These are phyloP conservation scores for Heliamphora pulchella DNA, from an alignment of 179 eudicot genomes.

Conservation along the genomic window DNA sequence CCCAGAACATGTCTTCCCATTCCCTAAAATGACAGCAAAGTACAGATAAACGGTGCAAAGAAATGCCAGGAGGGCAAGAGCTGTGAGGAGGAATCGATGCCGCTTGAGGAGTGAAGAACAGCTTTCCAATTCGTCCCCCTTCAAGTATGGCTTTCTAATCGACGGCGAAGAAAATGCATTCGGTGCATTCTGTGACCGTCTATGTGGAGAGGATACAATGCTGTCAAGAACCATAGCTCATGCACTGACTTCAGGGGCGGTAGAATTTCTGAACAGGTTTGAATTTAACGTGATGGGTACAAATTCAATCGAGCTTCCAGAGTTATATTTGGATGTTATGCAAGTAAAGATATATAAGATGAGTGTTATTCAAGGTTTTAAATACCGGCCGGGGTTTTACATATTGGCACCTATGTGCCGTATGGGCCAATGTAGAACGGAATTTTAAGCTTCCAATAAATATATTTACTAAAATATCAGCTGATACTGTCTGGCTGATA, in stretches of 20 bases:
- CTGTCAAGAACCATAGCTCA: constrained; percentile 7
- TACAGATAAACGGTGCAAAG: constrained; percentile 81
- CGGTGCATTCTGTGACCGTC: constrained; percentile 54
- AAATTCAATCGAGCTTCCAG: not conserved
- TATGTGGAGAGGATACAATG: constrained; percentile 14
- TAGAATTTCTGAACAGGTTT: not conserved
- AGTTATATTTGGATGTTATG: not conserved
- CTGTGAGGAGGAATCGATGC: constrained; percentile 77
- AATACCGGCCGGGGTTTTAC: no score
- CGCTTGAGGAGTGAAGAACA: constrained; percentile 57
- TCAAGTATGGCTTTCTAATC: constrained; percentile 30
- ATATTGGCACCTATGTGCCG: not conserved
- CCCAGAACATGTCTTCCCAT: constrained; percentile 45
- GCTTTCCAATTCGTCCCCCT: constrained; percentile 45
- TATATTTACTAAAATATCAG: no score
- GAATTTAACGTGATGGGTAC: not conserved
- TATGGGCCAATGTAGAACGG: not conserved
- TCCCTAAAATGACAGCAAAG: constrained; percentile 78
- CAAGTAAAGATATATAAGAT: not conserved
- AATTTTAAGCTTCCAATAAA: not conserved
- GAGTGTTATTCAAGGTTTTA: no score
- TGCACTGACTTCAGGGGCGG: not conserved
- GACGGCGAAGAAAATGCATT: constrained; percentile 42
- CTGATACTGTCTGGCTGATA: no score
- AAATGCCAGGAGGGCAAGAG: constrained; percentile 62